Conservation (phyloP, 805 yeast genomes). For the Jamesozyma lodderae region DNA sequence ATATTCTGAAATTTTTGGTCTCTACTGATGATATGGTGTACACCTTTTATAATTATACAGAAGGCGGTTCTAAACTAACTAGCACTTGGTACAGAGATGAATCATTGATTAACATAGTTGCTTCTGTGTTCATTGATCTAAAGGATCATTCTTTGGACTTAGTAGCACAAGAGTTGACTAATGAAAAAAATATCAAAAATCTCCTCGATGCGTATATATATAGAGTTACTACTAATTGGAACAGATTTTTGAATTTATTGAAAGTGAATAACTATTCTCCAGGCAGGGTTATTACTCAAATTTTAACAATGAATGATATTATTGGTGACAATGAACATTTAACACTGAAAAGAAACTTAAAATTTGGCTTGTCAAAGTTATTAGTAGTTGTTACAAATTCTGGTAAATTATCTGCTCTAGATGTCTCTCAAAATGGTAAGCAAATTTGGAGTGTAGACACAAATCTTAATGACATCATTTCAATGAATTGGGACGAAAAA, state of each 20-base stretch:
- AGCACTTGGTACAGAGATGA: slow-evolving; percentile 38
- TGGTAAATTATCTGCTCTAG: slow-evolving; percentile 38
- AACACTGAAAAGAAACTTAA: slow-evolving; percentile 14
- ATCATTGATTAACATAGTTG: slow-evolving; percentile 32
- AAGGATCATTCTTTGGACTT: slow-evolving; percentile 12
- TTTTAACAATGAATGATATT: slow-evolving; percentile 8
- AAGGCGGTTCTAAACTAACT: slow-evolving; percentile 14
- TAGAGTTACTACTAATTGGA: slow-evolving; percentile 20
- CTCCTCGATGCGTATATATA: slow-evolving; percentile 20
- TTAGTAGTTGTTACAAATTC: slow-evolving; percentile 34
- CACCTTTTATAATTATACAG: slow-evolving; percentile 13
- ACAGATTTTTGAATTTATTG: slow-evolving; percentile 14
- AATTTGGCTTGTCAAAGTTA: slow-evolving; percentile 41
- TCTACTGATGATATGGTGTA: slow-evolving; percentile 10
- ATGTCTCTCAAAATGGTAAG: slow-evolving; percentile 32
- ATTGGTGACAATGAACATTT: slow-evolving; percentile 13
- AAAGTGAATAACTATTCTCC: slow-evolving; percentile 15
- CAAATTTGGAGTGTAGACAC: slow-evolving; percentile 33
- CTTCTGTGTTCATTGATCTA: slow-evolving; percentile 23
- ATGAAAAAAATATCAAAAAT: slow-evolving; percentile 11
- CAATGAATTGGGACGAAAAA: slow-evolving; percentile 16
- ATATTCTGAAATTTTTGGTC: slow-evolving; percentile 8
- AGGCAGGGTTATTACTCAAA: slow-evolving; percentile 15
- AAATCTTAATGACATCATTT: slow-evolving; percentile 14
- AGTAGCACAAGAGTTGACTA: slow-evolving; percentile 14